Evolutionary conservation across 495 filamentous ascomycete species (phyloP).

Genomic region (Lichina pygmaea): DNA sequence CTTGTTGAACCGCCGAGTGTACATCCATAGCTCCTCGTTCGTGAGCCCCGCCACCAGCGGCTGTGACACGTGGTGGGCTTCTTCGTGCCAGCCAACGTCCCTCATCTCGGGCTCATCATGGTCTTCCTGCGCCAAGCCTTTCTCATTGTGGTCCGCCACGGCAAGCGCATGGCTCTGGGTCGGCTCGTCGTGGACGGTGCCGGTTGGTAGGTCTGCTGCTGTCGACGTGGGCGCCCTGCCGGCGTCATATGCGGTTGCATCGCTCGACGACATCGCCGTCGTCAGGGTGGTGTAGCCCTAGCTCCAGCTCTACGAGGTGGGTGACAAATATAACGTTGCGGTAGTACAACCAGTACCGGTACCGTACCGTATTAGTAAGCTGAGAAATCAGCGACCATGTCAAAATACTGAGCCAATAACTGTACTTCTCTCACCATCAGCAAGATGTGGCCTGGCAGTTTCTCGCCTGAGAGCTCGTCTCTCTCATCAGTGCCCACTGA

Average conservation of each 20-base stretch:
- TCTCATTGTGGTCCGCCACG: conserved; percentile 18
- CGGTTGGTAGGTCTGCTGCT: neutral
- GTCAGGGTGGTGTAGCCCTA: too few relatives aligned
- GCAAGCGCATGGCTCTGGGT: conserved; percentile 24
- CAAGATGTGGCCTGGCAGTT: too few relatives aligned
- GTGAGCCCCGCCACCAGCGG: conserved; percentile 43
- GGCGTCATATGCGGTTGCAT: conserved; percentile 6
- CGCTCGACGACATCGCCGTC: too few relatives aligned
- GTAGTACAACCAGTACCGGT: too few relatives aligned
- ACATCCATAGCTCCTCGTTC: conserved; percentile 69
- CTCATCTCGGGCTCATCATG: conserved; percentile 22
- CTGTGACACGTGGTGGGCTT: conserved; percentile 24
- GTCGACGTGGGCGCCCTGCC: neutral
- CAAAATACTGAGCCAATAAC: too few relatives aligned
- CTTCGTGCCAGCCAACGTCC: conserved; percentile 52
- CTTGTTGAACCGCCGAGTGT: conserved; percentile 67
- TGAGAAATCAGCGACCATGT: too few relatives aligned
- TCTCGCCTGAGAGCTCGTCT: too few relatives aligned
- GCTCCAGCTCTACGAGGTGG: too few relatives aligned
- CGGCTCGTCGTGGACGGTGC: conserved; percentile 3
- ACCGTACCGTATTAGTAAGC: too few relatives aligned
- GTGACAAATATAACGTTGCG: too few relatives aligned
- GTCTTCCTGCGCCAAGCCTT: conserved; percentile 19
- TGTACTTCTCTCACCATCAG: too few relatives aligned
- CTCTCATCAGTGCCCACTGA: too few relatives aligned